Evolutionary conservation across 2,329 filamentous ascomycete species (phyloP), one percentile per base, ranked within the genome.

Genomic region (Waltergamsia citrina): DNA sequence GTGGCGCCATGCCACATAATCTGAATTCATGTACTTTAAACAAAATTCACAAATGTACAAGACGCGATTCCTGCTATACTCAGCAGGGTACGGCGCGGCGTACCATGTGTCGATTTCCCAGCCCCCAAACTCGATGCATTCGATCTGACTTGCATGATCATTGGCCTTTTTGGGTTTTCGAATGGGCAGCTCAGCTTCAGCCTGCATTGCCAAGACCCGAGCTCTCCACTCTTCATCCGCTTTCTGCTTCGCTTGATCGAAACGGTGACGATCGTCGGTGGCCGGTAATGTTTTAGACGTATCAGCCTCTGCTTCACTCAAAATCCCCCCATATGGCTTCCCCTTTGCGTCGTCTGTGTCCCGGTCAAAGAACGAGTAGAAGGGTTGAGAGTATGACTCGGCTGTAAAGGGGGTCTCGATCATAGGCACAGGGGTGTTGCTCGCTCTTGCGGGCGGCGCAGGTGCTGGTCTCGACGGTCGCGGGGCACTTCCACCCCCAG

Each of bases 11-110:
- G 92, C 90, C 19, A 98, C 92, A 49, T 94, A 96, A 54, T 95
- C 90, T 14, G 92, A 96, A 57, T 93, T 94, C 87, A 98, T 95
- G 63, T 98, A 98, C 60, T 96, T 98, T 39, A 98, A 69, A 54
- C 92, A 98, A 57, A 96, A 98, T 57, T 98, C 93, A 68, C 92
- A 98, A 42, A 98, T 96, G 59, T 94, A 96, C n/a, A 98, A 72
- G 24, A 94, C 84, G 20, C 85, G 81, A 53, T 98, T 96, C 43
- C 90, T 79, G 55, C 87, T 96, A 65, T 98, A 98, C 59, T 98
- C 92, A 54, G 95, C 92, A 0, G 92, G 92, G 53, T 98, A 98
- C 10, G 92, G 93, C 25, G 92, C 92, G 20, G 92, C 90, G 60
- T 98, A 95, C 88, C 92, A 96, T 4, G 92, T 98, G 54, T 98